A percentile compares a stretch with the other conserved stretches of the same genome.
Conservation (phyloP, 1,284 basidiomycete species). For the Malassezia japonica region DNA sequence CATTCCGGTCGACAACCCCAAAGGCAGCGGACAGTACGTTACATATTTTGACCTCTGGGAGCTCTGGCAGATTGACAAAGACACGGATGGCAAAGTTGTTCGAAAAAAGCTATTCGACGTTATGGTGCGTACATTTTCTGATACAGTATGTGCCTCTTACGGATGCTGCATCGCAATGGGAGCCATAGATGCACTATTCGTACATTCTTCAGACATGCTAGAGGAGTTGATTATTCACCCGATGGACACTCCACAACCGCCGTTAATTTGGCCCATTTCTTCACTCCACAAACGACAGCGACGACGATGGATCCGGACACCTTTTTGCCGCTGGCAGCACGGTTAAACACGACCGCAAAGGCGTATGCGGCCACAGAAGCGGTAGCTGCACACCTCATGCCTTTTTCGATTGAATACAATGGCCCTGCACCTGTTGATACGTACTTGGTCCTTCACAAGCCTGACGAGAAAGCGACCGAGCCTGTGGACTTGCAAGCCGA, state of each 20-base stretch:
- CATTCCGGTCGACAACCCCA: slow-evolving; percentile 67
- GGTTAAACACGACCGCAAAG: background rate
- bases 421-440: slow-evolving; percentile 14
- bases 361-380: background rate
- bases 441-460: slow-evolving; percentile 5
- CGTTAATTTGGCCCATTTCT: background rate
- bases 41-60: slow-evolving; percentile 13
- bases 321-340: background rate
- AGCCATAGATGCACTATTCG: too few species aligned
- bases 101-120: slow-evolving; percentile 69
- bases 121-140: slow-evolving; percentile 25
- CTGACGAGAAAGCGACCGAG: too few species aligned
- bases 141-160: slow-evolving; percentile 37
- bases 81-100: slow-evolving; percentile 61
- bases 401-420: slow-evolving; percentile 14
- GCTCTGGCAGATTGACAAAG: slow-evolving; percentile 52
- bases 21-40: slow-evolving; percentile 18
- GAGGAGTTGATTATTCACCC: too few species aligned
- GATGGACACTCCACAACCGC: too few species aligned
- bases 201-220: too few species aligned
- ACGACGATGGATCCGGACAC: background rate
- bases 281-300: too few species aligned
- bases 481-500: too few species aligned
- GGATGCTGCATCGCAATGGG: slow-evolving; percentile 26
- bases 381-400: slow-evolving; percentile 13